Conservation (phyloP, 1,139 yeast genomes). For the Nematodospora anomalae region DNA sequence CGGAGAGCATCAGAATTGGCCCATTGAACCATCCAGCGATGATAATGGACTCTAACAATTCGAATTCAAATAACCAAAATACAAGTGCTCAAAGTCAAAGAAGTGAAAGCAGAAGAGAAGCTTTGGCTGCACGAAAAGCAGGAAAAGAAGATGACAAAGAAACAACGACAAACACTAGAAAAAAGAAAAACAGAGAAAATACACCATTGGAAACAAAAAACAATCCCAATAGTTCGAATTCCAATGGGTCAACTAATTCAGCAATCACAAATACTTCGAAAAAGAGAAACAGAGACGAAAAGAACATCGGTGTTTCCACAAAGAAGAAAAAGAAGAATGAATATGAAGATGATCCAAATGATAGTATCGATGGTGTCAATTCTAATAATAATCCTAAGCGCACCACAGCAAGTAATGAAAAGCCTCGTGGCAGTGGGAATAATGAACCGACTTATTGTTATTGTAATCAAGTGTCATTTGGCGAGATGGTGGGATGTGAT, state of each 20-base stretch:
- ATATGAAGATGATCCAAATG: conserved; percentile 6
- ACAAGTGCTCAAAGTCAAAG: conserved; percentile 70
- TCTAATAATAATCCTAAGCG: conserved; percentile 1
- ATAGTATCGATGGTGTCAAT: conserved; percentile 3
- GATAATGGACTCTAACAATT: conserved; percentile 45
- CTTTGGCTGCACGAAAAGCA: conserved; percentile 84
- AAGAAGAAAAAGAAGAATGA: conserved; percentile 10
- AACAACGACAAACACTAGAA: conserved; percentile 17
- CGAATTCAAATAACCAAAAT: conserved; percentile 27
- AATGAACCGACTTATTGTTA: conserved; percentile 88
- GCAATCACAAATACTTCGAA: conserved; percentile 2
- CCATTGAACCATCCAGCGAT: conserved; percentile 90
- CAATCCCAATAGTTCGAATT: conserved; percentile 1
- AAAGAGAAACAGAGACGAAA: conserved; percentile 8
- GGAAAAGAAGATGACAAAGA: conserved; percentile 36
- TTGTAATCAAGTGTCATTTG: conserved; percentile 94
- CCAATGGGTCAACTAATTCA: conserved; percentile 1
- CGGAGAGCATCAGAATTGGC: conserved; percentile 66
- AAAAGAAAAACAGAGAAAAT: conserved; percentile 28
- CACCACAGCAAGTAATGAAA: background rate
- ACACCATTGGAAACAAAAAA: conserved; percentile 10
- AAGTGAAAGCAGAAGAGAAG: conserved; percentile 85
- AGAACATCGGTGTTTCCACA: conserved; percentile 3
- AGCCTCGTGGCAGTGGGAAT: conserved; percentile 11
- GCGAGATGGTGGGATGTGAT: conserved; percentile 99